phyloP scores from a whole-genome alignment of 106 monocot genomes.

The Xerophyta viscosa region DNA sequence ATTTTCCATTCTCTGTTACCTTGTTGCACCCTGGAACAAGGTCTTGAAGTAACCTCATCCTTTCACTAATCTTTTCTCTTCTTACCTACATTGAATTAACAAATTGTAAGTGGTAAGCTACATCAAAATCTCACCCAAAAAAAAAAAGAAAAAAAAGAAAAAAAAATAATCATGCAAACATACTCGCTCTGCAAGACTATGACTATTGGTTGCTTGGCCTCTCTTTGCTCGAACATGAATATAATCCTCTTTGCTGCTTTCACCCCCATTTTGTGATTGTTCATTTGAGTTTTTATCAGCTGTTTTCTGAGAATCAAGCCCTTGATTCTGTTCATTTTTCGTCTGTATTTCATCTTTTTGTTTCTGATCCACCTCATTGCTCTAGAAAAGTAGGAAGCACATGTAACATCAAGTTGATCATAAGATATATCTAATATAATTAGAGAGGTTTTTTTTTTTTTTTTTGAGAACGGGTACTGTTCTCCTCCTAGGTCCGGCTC shows the following conservation, averaged over 20 bases:
- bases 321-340: conserved; percentile 7
- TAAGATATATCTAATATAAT: too few relatives aligned
- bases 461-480: too few relatives aligned
- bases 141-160: background rate
- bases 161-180: background rate
- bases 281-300: conserved; percentile 21
- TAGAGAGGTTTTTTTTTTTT: too few relatives aligned
- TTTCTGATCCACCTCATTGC: conserved; percentile 17
- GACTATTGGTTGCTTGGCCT: conserved; percentile 87
- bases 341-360: conserved; percentile 30
- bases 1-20: conserved; percentile 19
- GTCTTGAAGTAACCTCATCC: conserved; percentile 88
- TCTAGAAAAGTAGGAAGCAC: conserved; percentile 2
- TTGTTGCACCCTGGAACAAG: conserved; percentile 93
- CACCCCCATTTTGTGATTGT: conserved; percentile 6
- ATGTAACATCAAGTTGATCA: too few relatives aligned
- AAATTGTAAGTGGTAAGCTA: too few relatives aligned
- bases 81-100: conserved; percentile 35
- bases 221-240: conserved; percentile 79
- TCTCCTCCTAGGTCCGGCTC: too few relatives aligned
- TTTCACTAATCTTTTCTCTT: conserved; percentile 89
- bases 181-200: conserved; percentile 90
- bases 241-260: conserved; percentile 34
- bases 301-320: conserved; percentile 4
- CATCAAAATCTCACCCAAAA: background rate